These are phyloP conservation scores for Hibiscus trionum DNA, from an alignment of 345 rosid species.

Conservation along the genomic window DNA sequence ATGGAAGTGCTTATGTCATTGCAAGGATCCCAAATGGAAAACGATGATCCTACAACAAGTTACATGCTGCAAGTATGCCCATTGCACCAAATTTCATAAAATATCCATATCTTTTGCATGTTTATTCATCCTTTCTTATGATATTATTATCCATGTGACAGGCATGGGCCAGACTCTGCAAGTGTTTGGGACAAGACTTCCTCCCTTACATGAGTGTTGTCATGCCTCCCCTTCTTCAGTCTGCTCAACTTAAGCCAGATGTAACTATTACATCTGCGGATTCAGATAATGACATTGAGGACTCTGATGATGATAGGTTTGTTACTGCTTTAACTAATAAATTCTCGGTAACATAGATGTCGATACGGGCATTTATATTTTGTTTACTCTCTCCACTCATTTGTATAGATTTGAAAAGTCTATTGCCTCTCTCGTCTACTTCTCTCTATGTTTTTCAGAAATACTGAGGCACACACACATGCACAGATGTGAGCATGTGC, in stretches of 20 bases:
- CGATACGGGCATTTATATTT: neutral
- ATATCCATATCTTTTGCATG: neutral
- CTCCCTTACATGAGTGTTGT: conserved; percentile 97
- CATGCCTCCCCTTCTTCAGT: conserved; percentile 95
- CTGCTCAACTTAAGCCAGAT: conserved; percentile 99
- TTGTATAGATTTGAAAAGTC: neutral
- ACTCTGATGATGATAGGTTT: conserved; percentile 96
- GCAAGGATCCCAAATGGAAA: conserved; percentile 95
- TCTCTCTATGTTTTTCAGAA: neutral
- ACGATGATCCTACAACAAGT: conserved; percentile 96
- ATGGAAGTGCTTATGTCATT: conserved; percentile 99
- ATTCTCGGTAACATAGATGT: neutral
- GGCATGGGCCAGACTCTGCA: conserved; percentile 99
- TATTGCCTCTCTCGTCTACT: neutral
- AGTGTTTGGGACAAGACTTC: conserved; percentile 96
- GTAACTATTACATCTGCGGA: conserved; percentile 95
- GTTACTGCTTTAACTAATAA: conserved; percentile 8
- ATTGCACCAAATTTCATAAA: neutral
- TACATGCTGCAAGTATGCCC: conserved; percentile 86
- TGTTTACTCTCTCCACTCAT: neutral
- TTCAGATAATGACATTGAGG: conserved; percentile 87
- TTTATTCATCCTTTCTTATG: neutral
- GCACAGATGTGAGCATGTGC: neutral
- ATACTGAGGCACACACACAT: neutral
- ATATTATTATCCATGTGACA: conserved; percentile 21